Conservation (phyloP, 2,329 filamentous ascomycete genomes). For the Talaromyces piceae region DNA sequence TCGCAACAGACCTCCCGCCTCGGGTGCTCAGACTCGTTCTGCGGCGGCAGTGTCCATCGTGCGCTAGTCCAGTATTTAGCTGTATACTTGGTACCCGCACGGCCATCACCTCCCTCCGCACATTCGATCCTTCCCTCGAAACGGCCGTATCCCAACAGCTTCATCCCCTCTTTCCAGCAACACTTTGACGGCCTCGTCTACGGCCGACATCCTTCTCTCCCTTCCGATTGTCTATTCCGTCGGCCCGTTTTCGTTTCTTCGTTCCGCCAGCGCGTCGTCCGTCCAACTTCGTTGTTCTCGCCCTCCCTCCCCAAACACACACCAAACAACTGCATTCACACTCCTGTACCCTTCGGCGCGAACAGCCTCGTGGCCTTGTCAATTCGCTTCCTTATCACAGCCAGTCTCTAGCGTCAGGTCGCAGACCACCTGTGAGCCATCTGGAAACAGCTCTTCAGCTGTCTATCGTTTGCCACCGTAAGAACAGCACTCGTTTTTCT, state of each 20-base stretch:
- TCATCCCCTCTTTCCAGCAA: conserved; percentile 8
- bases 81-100: too few species aligned
- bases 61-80: not conserved
- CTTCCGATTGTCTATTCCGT: not conserved
- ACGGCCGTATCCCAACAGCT: conserved; percentile 5
- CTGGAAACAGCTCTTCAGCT: conserved; percentile 2
- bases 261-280: not conserved
- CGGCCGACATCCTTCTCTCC: not conserved
- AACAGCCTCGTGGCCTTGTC: conserved; percentile 6
- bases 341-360: not conserved
- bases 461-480: conserved; percentile 7
- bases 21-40: conserved; percentile 12
- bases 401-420: conserved; percentile 1
- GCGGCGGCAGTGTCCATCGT: not conserved
- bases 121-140: conserved; percentile 16
- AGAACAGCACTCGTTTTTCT: not conserved
- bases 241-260: not conserved
- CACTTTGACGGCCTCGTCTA: not conserved
- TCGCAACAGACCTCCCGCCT: conserved; percentile 16
- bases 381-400: conserved; percentile 4
- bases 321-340: not conserved
- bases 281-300: not conserved
- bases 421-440: conserved; percentile 3
- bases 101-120: conserved; percentile 9
- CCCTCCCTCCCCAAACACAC: too few species aligned